phyloP scores from a whole-genome alignment of 495 filamentous ascomycete genomes.

The Paragyromitra xinjiangensis region DNA sequence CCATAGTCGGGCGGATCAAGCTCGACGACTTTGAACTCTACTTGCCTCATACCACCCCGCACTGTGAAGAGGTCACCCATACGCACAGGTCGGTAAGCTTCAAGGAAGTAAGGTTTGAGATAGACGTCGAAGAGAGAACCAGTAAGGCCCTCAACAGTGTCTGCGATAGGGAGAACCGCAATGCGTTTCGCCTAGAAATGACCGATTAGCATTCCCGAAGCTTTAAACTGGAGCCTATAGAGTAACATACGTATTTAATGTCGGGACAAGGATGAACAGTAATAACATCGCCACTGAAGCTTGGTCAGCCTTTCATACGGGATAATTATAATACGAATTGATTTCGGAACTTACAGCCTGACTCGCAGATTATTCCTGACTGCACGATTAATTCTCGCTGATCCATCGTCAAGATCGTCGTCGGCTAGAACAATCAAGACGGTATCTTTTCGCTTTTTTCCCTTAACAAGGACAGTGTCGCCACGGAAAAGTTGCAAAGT shows the following conservation, averaged over 20 bases:
- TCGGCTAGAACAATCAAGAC: constrained; percentile 96
- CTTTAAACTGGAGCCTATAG: constrained; percentile 4
- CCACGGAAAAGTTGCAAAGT: constrained; percentile 96
- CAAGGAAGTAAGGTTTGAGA: constrained; percentile 98
- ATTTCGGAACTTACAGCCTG: constrained; percentile 66
- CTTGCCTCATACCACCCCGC: constrained; percentile 96
- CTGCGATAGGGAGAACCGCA: constrained; percentile 96
- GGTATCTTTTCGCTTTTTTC: constrained; percentile 99
- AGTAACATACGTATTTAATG: constrained; percentile 93
- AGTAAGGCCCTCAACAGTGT: constrained; percentile 96
- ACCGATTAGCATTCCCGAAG: constrained; percentile 22
- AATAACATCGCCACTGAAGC: constrained; percentile 82
- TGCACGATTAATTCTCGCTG: constrained; percentile 94
- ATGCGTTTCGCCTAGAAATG: constrained; percentile 88
- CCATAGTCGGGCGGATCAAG: constrained; percentile 97
- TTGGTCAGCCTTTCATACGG: constrained; percentile 32
- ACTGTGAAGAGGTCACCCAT: constrained; percentile 98
- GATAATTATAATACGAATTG: background rate
- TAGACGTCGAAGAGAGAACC: constrained; percentile 98
- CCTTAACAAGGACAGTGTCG: constrained; percentile 96
- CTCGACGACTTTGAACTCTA: constrained; percentile 99
- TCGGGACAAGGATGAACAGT: constrained; percentile 99
- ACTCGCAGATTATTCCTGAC: constrained; percentile 97
- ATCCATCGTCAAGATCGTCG: constrained; percentile 97
- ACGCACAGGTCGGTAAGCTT: constrained; percentile 94